Evolutionary conservation across 2,329 filamentous ascomycete genomes (phyloP), one percentile per base, ranked within the genome.

Genomic region (Orbilia ellipsospora): DNA sequence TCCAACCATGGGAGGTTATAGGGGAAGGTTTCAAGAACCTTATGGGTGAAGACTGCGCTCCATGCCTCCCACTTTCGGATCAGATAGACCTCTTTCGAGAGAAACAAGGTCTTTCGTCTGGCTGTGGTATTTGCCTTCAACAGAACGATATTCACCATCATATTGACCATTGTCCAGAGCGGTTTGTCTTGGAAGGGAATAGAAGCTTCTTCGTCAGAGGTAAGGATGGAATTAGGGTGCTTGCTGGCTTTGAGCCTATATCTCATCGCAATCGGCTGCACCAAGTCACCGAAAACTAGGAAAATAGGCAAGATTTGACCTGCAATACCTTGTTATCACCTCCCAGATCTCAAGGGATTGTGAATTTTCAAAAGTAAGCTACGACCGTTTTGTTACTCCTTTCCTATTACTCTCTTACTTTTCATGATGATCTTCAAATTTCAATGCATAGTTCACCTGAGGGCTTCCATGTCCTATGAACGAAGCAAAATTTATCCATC

Each of bases 361-460:
- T n/a, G 16, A 48, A 48, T 23, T 26, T 23, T 23, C 8, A 18
- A 18, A 52, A n/a, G 48, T 52, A n/a, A 52, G 48, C 1, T 52
- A 6, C 16, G 12, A 7, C n/a, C 48, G 13, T 4, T 18, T 10
- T 48, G 4, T 48, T 18, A 4, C 16, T n/a, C 48, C 48, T 36
- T 10, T 36, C 42, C 4, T 20, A 13, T 44, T 16, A 2, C 3
- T n/a, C n/a, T 15, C 10, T 20, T 13, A 16, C 4, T 40, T 23
- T 59, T 10, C 8, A 68, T 74, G 70, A 74, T 74, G 70, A 74
- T 74, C 45, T 62, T 31, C 62, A 74, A 74, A 59, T 73, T 62
- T 64, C 57, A 74, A 74, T 63, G 70, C 70, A 74, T 74, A 74
- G 70, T 74, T 74, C 70, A 74, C 57, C 70, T 74, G 70, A 74